Evolutionary conservation across 2,329 filamentous ascomycete genomes (phyloP), one percentile per base, ranked within the genome.

Genomic region (Colletotrichum sp.): DNA sequence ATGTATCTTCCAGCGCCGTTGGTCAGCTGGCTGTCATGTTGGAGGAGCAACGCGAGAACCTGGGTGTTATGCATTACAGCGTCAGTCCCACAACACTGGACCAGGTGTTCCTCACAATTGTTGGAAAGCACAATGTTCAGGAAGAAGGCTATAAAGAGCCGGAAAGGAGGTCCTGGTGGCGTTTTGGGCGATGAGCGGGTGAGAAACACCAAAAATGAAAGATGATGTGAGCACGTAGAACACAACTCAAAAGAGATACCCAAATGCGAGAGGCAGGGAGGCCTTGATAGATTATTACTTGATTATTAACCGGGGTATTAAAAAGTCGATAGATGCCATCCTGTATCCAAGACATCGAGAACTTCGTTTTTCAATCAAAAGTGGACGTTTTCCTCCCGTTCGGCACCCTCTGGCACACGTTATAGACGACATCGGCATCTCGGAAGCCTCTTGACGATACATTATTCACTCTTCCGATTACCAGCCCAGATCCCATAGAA

Each of bases 51-150:
- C 94, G 93, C 80, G 87, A 91, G 24, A 84, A 85, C 6, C 84
- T 98, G 32, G 94, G 94, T 0, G 90, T 98, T 64, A 93, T 95
- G 82, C 95, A 98, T 84, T 98, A 96, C 84, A 95, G 94, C 66
- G 95, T 98, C 78, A 94, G 92, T 74, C 95, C 95, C 28, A 97
- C 95, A 21, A 98, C 95, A 18, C 86, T 98, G 57, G 96, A 98
- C 82, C 95, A 98, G 84, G 96, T 98, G 0, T 98, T 98, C 84
- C 85, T 98, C 83, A 90, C 90, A 30, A 97, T 98, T 81, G 95
- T 98, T 0, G 93, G 93, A 2, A 91, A 92, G 83, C 94, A 98
- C 83, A 92, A 96, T 82, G 90, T 96, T 8, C 88, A 93, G 78
- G 95, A 98, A 83, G 96, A 96, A 85, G 90, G 90, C 26, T 90